Evolutionary conservation across 768 basidiomycete genomes (phyloP), one percentile per base, ranked within the genome.

Genomic region (Leccinum obscurum): DNA sequence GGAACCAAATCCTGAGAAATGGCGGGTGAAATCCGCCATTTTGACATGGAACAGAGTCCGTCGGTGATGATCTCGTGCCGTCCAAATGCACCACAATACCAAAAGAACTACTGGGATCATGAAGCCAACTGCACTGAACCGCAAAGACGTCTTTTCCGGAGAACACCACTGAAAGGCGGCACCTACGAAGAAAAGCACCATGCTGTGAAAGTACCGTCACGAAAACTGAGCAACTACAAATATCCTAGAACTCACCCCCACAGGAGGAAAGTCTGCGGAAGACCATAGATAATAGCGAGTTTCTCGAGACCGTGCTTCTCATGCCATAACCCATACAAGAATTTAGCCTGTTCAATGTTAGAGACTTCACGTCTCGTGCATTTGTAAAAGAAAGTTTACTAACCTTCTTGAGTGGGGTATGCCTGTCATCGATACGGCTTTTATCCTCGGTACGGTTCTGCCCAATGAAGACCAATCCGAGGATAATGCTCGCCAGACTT

Each of bases 241-340:
- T 2, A 48, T 22, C 15, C 32, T 34, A 22, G 30, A n/a, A 78
- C 84, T 71, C 64, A 85, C 85, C 78, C 80, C 84, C 84, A 86
- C 75, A 86, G 78, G 41, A 86, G 73, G 20, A 85, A 69, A 1
- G 80, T 80, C 56, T 83, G 82, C 0, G 85, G 85, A 9, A 86
- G 63, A 59, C 81, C 80, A 57, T 84, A 84, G 54, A 84, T 63
- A 11, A 85, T 73, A 15, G 83, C 82, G 4, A 85, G 75, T 1
- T 68, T 79, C 64, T 85, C 83, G 2, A 83, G 69, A 1, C 85
- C 81, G 30, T 77, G 71, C 1, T 55, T 67, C 6, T 63, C n/a
- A 3, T 75, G 66, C 28, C 63, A 66, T 49, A 70, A 62, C 4
- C 59, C 62, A n/a, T 57, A 7, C 54, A 66, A 61, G 54, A 66